Base-by-base conservation (phyloP, 768 basidiomycete species). In the Sporobolomyces roseus region DNA sequence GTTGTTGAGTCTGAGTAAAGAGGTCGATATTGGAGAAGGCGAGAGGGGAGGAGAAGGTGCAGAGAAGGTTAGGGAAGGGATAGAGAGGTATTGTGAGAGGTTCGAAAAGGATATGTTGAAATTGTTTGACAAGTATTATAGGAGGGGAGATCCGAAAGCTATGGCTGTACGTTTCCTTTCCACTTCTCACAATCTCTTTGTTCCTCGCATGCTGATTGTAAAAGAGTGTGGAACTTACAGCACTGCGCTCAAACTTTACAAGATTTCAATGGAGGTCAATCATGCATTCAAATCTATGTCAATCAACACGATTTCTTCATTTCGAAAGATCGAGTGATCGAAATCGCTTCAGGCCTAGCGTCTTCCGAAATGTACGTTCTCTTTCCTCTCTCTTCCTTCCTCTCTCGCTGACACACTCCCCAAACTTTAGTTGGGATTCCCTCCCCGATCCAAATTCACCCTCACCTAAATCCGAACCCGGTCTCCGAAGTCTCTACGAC, bases 281-380 rank as follows among this genome's bases (percentile, higher is more conserved):
- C 93, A 1, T 98, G 96, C 76, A 89, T 99, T 8, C 93, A 97
- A 79, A 91, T 98, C 17, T 99, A 98, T 75, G 96, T 99, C 63
- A 99, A 98, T 75, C 96, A 99, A 77, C 96, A 99, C 75, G 96
- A 98, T 78, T 99, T 99, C 82, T 99, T 99, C 83, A 97, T 98
- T 78, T 81, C 81, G 21, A 81, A 82, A 65, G 93, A 93, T 77
- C 85, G 90, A 61, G 86, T 91, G 45, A 86, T 88, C 41, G 79
- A 81, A 50, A 59, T 62, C 6, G 79, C 78, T 5, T 63, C 66
- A 53, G 65, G 52, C n/a, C 65, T 73, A 30, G 65, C 84, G 36
- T 86, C 87, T 9, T 17, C 9, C 9, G 9, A 41, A 41, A 41
- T 74, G 81, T 46, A 1, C 72, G 66, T 12, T 52, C 73, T 17